Evolutionary conservation across 129 eudicot species (phyloP), one percentile per base, ranked within the genome.

Genomic region (Helianthus tuberosus): DNA sequence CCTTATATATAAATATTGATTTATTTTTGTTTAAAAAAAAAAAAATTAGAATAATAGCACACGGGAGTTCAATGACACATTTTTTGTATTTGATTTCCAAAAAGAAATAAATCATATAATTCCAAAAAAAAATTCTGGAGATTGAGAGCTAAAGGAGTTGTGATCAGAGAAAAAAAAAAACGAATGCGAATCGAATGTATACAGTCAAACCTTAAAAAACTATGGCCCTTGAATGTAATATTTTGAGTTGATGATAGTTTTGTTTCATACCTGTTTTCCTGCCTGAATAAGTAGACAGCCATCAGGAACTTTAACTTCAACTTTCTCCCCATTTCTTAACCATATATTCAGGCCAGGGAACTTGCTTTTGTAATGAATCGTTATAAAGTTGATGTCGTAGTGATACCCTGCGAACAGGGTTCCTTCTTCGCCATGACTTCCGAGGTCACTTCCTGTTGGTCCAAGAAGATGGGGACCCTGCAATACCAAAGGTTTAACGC

Each of bases 381-480:
- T 93, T 67, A 93, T 84, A 68, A 93, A 93, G 86, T 93, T 93
- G 15, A 93, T 92, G 84, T 93, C 98, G 69, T 93, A 89, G 76
- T 93, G 98, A 64, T 93, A 93, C 74, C 92, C 98, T 10, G 98
- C 98, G 77, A 93, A 93, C 58, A 93, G 96, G 15, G 89, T 88
- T 43, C 95, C 98, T 60, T 84, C 84, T 73, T 89, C 82, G n/a
- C 98, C 96, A 79, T 93, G 83, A 13, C 84, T 83, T 58, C 69
- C 64, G 58, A 93, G 92, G 66, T 93, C 87, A 68, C 98, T 86
- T 46, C 98, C 98, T 20, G 96, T 93, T 68, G 98, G 98, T 76
- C 92, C 96, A 82, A 93, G 98, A 50, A 89, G 92, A 85, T 93
- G 98, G 41, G 98, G 98, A 60, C 98, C 98, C 98, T 92, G 79